Evolutionary conservation across 169 alveolate species (phyloP).

Genomic region (Theileria orientalis): DNA sequence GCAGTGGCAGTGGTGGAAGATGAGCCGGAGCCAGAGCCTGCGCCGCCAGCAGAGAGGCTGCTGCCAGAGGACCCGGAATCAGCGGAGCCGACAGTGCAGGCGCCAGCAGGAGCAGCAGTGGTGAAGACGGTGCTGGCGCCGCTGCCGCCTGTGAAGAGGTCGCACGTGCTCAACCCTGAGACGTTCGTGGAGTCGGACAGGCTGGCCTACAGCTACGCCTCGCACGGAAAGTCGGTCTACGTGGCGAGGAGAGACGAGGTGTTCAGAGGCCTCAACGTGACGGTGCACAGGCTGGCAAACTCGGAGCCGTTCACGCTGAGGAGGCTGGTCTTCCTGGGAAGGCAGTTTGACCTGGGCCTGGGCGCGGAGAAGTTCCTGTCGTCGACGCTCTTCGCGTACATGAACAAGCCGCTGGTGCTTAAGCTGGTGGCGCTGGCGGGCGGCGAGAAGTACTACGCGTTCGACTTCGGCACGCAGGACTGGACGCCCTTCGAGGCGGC

Average conservation of each 20-base stretch:
- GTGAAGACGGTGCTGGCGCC: neutral
- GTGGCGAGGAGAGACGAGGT: constrained; percentile 1
- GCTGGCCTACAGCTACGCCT: constrained; percentile 10
- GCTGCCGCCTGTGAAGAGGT: neutral
- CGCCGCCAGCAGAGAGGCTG: neutral
- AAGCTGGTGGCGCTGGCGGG: constrained; percentile 2
- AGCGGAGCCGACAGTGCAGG: neutral
- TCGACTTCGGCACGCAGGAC: neutral
- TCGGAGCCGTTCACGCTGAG: neutral
- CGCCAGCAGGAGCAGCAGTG: neutral
- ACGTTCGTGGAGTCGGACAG: neutral
- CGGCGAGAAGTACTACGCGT: neutral
- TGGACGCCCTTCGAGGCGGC: constrained; percentile 8
- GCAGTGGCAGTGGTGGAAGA: constrained; percentile 3
- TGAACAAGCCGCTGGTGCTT: neutral
- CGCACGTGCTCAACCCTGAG: neutral
- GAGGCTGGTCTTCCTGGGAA: constrained; percentile 11
- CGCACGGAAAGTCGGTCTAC: constrained; percentile 7
- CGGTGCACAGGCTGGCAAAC: neutral
- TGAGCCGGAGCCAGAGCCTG: neutral
- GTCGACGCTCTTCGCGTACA: neutral
- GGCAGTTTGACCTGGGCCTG: constrained; percentile 5
- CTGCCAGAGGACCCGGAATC: neutral
- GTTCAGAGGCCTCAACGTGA: constrained; percentile 2
- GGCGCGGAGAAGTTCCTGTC: neutral